phyloP scores from a whole-genome alignment of 2,329 filamentous ascomycete species.

The Fusarium devonianum region DNA sequence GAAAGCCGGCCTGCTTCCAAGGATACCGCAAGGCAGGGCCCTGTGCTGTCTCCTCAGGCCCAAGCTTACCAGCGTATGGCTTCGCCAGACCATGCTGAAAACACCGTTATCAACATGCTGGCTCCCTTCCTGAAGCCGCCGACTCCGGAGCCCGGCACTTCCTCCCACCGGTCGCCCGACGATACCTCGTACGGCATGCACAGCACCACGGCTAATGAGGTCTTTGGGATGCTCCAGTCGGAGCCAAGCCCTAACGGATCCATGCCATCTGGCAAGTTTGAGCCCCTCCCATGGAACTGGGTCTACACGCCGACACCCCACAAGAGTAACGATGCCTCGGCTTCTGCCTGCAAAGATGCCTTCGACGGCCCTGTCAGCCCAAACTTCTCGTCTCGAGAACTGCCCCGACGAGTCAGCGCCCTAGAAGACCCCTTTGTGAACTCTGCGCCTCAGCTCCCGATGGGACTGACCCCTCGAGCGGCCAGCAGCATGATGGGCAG shows the following conservation, averaged over 20 bases:
- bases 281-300: conserved; percentile 59
- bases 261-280: conserved; percentile 44
- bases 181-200: conserved; percentile 64
- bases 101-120: conserved; percentile 56
- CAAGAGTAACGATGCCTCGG: conserved; percentile 28
- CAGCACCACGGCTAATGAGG: conserved; percentile 57
- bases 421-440: conserved; percentile 46
- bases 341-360: conserved; percentile 36
- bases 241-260: conserved; percentile 43
- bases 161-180: conserved; percentile 41
- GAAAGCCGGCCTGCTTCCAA: conserved; percentile 10
- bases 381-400: conserved; percentile 31
- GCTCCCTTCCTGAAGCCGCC: conserved; percentile 57
- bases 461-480: conserved; percentile 13
- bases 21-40: conserved; percentile 3
- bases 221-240: conserved; percentile 53
- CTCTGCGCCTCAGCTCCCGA: conserved; percentile 34
- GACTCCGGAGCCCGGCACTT: conserved; percentile 49
- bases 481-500: conserved; percentile 30
- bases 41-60: conserved; percentile 15
- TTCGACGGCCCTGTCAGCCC: conserved; percentile 41
- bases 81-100: conserved; percentile 45
- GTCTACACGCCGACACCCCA: conserved; percentile 51
- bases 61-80: conserved; percentile 16
- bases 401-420: conserved; percentile 12